Evolutionary conservation across 345 rosid species (phyloP), one percentile per base, ranked within the genome.

Genomic region (Kernera saxatilis): DNA sequence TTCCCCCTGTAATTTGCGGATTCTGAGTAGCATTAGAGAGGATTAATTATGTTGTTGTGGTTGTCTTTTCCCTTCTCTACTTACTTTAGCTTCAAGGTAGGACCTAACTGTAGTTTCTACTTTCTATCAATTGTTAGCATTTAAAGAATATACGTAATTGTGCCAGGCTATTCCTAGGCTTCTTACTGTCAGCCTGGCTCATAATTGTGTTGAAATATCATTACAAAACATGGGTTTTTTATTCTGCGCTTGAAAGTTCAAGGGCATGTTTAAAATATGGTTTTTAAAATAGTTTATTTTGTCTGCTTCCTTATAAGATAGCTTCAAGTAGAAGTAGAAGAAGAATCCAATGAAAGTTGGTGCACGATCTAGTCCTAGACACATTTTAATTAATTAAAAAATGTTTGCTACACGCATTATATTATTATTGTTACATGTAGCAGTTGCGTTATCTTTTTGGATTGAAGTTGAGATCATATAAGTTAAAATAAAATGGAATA

Each of bases 241-340:
- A 45, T 49, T 21, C 48, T 41, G 22, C 27, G 37, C 30, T 30
- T 21, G 36, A 58, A 36, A 50, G 59, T 35, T 39, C 44, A 56
- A 65, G 36, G 17, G 10, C 77, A 73, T 65, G 72, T 65, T 45
- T 73, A 56, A 21, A 36, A 36, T 55, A 73, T 55, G 71, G 1
- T 5, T 43, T 5, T 59, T 22, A 0, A 21, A 33, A 21, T 43
- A 27, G 8, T 54, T 14, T 44, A 0, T 6, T 13, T 67, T 50
- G 40, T 74, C 46, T 33, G 33, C 60, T 49, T 27, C 71, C 21
- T 30, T 27, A 13, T 11, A 54, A 43, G 30, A 53, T 35, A 22
- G 1, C 57, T 54, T 35, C n/a, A 17, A 64, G 17, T 36, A 18
- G 30, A 44, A 10, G 33, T 17, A 4, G 25, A 9, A 36, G 59